A percentile compares a stretch with the other conserved stretches of the same genome.
phyloP scores from a whole-genome alignment of 2,329 filamentous ascomycete species.

The Colletotrichum zoysiae region DNA sequence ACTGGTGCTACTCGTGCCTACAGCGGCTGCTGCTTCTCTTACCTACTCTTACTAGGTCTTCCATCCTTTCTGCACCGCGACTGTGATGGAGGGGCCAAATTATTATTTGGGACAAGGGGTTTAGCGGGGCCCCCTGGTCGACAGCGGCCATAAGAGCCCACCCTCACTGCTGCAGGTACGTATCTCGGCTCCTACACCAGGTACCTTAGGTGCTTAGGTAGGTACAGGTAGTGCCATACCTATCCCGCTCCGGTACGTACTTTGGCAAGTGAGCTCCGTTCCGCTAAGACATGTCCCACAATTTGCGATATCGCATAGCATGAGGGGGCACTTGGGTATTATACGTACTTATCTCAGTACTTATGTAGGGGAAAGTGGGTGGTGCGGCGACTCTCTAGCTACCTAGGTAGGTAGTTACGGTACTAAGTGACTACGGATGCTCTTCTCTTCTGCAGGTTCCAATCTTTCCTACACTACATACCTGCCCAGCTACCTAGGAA shows the following conservation, averaged over 20 bases:
- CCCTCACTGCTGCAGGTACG: slow-evolving; percentile 9
- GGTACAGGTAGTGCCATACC: slow-evolving; percentile 3
- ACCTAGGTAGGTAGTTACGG: too few relatives aligned
- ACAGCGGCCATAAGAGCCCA: slow-evolving; percentile 10
- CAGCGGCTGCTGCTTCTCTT: slow-evolving; percentile 10
- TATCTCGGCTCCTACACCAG: not conserved
- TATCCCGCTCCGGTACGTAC: not conserved
- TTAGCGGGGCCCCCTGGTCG: slow-evolving; percentile 36
- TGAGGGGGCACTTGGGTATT: not conserved
- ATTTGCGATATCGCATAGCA: slow-evolving; percentile 13
- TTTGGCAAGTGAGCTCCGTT: not conserved
- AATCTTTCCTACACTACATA: not conserved
- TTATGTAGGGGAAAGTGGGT: not conserved
- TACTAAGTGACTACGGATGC: too few relatives aligned
- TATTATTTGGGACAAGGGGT: slow-evolving; percentile 48
- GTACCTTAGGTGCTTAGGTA: too few relatives aligned
- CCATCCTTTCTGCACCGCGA: slow-evolving; percentile 20
- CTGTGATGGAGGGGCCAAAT: slow-evolving; percentile 56
- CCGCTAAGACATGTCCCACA: slow-evolving; percentile 6
- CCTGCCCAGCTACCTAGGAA: not conserved
- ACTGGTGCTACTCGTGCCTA: not conserved
- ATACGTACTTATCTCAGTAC: too few relatives aligned
- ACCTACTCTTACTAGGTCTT: slow-evolving; percentile 5
- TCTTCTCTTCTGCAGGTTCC: not conserved
- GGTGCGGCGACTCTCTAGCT: not conserved